Evolutionary conservation across 2,329 filamentous ascomycete species (phyloP), one percentile per base, ranked within the genome.

Genomic region (Capronia epimyces): DNA sequence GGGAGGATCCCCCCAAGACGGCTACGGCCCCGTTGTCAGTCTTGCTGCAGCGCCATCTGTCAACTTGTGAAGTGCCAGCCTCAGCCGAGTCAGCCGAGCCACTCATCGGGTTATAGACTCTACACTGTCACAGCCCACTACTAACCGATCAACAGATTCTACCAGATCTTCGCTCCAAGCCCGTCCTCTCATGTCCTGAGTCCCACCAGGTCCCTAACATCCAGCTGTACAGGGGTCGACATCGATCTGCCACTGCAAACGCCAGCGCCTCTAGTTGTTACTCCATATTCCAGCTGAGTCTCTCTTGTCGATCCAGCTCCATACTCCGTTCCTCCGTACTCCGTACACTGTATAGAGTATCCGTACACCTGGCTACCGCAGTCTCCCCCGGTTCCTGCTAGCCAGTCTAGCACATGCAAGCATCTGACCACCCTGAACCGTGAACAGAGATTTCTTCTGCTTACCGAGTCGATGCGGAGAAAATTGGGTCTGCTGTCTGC

Each of bases 171-270:
- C 15, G 32, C 34, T 21, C 18, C 43, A 20, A 46, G 20, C 22
- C 29, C 20, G 15, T 36, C 18, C 36, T 18, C 9, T 12, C 22
- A 34, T 24, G 8, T 20, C 40, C 5, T 27, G 7, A 12, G 4
- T 29, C 20, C 3, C 20, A 5, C 10, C 6, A 27, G 25, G 5
- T 10, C 25, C 42, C 48, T 20, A 51, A 48, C 47, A 32, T 47
- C 49, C 52, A 42, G 43, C 44, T 52, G 44, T 27, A 49, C 49
- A 31, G 15, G 39, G 34, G 25, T 52, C 43, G 29, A 41, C 21
- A 20, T 43, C 44, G 45, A 44, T 46, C 52, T 49, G 22, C 29
- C 37, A 49, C 36, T 39, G 32, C 48, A 43, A 25, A 12, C 34
- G 27, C 12, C 24, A 32, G 13, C 29, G n/a, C 3, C n/a, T 12